Evolutionary conservation across 2,329 filamentous ascomycete species (phyloP), one percentile per base, ranked within the genome.

Genomic region (Dothistroma septosporum): DNA sequence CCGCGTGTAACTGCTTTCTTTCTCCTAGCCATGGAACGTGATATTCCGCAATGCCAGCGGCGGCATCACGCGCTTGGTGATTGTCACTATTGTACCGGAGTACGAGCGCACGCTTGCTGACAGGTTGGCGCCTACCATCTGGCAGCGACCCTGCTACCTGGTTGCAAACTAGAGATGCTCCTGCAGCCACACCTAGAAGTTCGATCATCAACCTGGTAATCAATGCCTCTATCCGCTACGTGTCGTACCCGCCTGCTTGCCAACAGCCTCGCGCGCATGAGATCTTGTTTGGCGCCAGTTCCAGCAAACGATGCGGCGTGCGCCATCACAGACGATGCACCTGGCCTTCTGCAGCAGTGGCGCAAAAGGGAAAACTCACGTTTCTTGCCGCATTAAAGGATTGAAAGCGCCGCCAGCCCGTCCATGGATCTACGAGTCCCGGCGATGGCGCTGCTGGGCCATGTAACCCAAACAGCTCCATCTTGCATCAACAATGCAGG

Each of bases 101-200:
- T 60, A 63, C 57, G 55, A 60, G 60, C 66, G 59, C 66, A 68
- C 64, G 67, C 68, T 66, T 67, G 57, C 62, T 66, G 69, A 69
- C 68, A 69, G 64, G 59, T 66, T 64, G 59, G 52, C 59, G 49
- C 61, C 61, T 63, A 57, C 59, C 35, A 56, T 58, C 66, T 61
- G 62, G 56, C 64, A 59, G 58, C 62, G 58, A 63, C 61, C 69
- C 70, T 66, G 59, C 44, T 66, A 69, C 69, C 69, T 47, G 67
- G 66, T 66, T 65, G 32, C 59, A 52, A 57, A 61, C 64, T 59
- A 56, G 62, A 62, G 57, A 60, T 47, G 53, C 55, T 58, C 58
- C 65, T 70, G 70, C 70, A 70, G 70, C 69, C 69, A 70, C 70
- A 67, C 68, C 68, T 68, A 60, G 67, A 70, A 66, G 55, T 59